Evolutionary conservation across 768 basidiomycete genomes (phyloP).

Genomic region (Lactarius hatsudake): DNA sequence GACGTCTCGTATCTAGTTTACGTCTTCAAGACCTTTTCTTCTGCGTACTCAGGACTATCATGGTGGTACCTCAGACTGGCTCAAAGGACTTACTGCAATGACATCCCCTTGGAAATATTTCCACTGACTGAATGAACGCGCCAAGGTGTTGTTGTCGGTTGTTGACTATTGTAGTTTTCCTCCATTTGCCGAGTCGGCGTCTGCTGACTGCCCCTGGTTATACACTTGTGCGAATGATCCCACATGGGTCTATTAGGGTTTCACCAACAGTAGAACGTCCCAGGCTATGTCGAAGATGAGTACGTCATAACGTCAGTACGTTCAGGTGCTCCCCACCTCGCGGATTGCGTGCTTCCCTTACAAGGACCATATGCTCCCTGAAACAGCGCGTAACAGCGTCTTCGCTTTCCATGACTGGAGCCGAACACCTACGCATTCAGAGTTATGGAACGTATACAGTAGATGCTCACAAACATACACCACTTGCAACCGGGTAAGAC

Average conservation of each 20-base stretch:
- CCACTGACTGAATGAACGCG: constrained; percentile 3
- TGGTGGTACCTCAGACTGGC: constrained; percentile 16
- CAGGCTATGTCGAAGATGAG: constrained; percentile 8
- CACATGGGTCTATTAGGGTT: neutral
- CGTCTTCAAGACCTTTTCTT: neutral
- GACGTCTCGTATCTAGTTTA: neutral
- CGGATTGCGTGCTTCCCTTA: neutral
- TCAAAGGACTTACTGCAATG: neutral
- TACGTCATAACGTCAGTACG: neutral
- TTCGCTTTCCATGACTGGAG: neutral
- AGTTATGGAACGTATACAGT: neutral
- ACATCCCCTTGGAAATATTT: constrained; percentile 16
- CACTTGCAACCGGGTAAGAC: neutral
- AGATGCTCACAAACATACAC: neutral
- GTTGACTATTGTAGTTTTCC: neutral
- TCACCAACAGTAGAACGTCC: constrained; percentile 1
- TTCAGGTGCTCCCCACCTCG: neutral
- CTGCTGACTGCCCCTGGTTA: neutral
- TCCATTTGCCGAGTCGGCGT: constrained; percentile 6
- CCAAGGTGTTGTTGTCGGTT: constrained; percentile 2
- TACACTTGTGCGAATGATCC: constrained; percentile 1
- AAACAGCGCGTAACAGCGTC: constrained; percentile 5
- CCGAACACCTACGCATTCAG: neutral
- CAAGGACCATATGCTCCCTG: neutral
- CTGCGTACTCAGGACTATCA: constrained; percentile 3